Evolutionary conservation across 352 stramenopile species (phyloP), one percentile per base, ranked within the genome.

Genomic region (Pythium utonaiense): DNA sequence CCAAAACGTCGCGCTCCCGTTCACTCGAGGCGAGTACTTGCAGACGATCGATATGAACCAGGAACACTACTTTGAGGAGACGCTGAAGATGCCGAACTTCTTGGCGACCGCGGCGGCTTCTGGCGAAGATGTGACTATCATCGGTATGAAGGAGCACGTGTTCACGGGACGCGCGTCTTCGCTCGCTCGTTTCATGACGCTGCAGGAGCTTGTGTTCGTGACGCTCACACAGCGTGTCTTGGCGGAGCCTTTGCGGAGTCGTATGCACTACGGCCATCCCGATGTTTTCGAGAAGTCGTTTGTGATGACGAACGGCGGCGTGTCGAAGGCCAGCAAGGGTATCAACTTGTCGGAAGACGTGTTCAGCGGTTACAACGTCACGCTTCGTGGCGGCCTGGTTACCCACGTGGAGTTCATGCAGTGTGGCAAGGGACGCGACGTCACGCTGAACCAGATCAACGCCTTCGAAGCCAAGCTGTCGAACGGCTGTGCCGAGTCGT

Each of bases 31-130:
- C 24, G 87, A 96, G 60, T 95, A 91, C 58, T 44, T 96, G 25
- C 87, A 96, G 60, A 94, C 85, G 8, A 96, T 96, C 53, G 87
- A 96, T 73, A 95, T 95, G 87, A 96, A 96, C 65, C 87, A 96
- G 62, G 87, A 96, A 45, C 83, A 94, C 52, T 95, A 95, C 66
- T 84, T 94, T 30, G 87, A 96, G 64, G 85, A 95, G 56, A 85
- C 78, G 22, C 61, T 96, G 17, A 96, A 95, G 68, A 94, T 96
- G 71, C 83, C 85, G 0, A 93, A 93, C 57, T 93, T 96, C 53
- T 57, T 96, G 54, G 83, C 84, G 6, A 92, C 82, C 14, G 78
- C 78, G 19, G 79, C 72, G 5, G 62, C 63, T 12, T 77, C 65
- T 5, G 69, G 67, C 6, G 76, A 94, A 58, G 81, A 88, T 48